Conservation (phyloP, 768 basidiomycete genomes). For the Termitomyces sp. region DNA sequence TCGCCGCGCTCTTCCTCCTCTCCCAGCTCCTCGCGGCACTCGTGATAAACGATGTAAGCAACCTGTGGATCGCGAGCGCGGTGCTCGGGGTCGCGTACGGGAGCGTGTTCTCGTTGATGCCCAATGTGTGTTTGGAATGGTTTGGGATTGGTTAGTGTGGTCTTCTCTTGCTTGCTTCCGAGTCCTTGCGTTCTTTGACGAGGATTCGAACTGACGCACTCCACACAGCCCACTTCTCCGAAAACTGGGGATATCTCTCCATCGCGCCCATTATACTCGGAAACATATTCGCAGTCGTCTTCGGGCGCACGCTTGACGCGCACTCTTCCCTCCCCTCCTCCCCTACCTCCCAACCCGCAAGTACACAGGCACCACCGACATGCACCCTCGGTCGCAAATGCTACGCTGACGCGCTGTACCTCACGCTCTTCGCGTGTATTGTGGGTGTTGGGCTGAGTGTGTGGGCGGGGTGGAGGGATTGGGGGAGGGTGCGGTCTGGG, state of each 20-base stretch:
- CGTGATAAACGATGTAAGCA: slow-evolving; percentile 55
- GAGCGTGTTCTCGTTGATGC: slow-evolving; percentile 64
- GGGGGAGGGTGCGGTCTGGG: slow-evolving; percentile 22
- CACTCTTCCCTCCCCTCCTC: slow-evolving; percentile 34
- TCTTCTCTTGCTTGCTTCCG: too few species aligned
- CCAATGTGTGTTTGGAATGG: slow-evolving; percentile 83
- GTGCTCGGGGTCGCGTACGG: slow-evolving; percentile 71
- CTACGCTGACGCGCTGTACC: slow-evolving; percentile 54
- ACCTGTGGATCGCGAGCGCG: slow-evolving; percentile 60
- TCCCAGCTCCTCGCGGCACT: slow-evolving; percentile 63
- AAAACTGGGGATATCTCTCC: slow-evolving; percentile 83
- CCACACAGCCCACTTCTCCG: slow-evolving; percentile 63
- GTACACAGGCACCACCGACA: neutral
- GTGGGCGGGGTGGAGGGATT: slow-evolving; percentile 51
- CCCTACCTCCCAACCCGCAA: neutral
- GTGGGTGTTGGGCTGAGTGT: slow-evolving; percentile 43
- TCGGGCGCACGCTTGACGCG: slow-evolving; percentile 77
- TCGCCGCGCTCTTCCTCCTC: slow-evolving; percentile 63
- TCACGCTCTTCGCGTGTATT: slow-evolving; percentile 47
- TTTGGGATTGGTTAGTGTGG: slow-evolving; percentile 73
- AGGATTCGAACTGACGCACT: neutral
- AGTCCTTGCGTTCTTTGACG: too few species aligned
- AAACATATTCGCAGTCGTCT: slow-evolving; percentile 81
- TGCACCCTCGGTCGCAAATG: slow-evolving; percentile 59
- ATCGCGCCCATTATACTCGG: slow-evolving; percentile 75